Percentiles rank a stretch among this genome's conserved stretches.
Evolutionary conservation across 495 filamentous ascomycete species (phyloP).

Genomic region (Cenococcum geophilum): DNA sequence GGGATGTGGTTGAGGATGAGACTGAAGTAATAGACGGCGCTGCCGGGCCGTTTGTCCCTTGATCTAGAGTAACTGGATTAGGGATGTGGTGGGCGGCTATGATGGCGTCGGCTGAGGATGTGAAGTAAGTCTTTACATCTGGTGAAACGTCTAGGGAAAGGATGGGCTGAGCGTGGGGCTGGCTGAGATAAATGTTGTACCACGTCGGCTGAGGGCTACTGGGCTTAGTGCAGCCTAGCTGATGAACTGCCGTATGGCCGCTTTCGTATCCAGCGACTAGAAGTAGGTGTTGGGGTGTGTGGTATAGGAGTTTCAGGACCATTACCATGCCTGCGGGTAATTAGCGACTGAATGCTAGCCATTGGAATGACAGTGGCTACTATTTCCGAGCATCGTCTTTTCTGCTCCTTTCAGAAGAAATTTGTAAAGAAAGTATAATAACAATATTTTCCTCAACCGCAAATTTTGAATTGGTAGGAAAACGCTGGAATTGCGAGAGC

Average conservation of each 20-base stretch:
- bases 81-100: conserved; percentile 51
- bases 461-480: not conserved
- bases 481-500: not conserved
- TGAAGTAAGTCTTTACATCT: conserved; percentile 57
- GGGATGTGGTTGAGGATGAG: conserved; percentile 37
- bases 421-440: not conserved
- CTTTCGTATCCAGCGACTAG: conserved; percentile 81
- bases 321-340: conserved; percentile 78
- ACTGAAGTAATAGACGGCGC: conserved; percentile 16
- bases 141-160: conserved; percentile 68
- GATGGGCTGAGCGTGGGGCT: conserved; percentile 75
- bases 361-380: not conserved
- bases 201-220: conserved; percentile 43
- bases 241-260: conserved; percentile 56
- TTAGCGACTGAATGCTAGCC: conserved; percentile 7
- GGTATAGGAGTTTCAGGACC: conserved; percentile 61
- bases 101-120: conserved; percentile 74
- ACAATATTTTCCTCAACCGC: not conserved
- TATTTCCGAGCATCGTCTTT: not conserved
- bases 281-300: conserved; percentile 37
- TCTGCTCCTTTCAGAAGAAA: too few relatives aligned
- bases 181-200: conserved; percentile 57
- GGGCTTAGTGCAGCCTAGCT: conserved; percentile 42
- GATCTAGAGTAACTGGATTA: not conserved
- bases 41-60: not conserved